Base-by-base conservation (phyloP, 2,329 filamentous ascomycete species). In the Fusarium odoratissimum region DNA sequence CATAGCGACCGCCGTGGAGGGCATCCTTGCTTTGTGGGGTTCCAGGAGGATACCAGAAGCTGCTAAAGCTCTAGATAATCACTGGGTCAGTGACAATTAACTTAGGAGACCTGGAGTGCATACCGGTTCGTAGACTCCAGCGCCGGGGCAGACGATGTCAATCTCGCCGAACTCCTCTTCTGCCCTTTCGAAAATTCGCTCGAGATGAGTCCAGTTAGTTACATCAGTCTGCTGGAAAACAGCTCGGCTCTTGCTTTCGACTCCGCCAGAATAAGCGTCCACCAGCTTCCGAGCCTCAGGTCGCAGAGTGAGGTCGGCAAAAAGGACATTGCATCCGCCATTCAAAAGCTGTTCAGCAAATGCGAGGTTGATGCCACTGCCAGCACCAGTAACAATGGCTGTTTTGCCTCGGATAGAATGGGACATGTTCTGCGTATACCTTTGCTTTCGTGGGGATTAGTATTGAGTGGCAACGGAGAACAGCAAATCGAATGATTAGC, bases 81-180 rank as follows among this genome's bases (percentile, higher is more conserved):
- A n/a, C 10, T 13, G 16, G 0, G 21, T 55, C 28, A 55, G 28
- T 31, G 11, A 4, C 6, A 19, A 4, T 23, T 19, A 6, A 11
- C 11, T 16, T 10, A 4, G 8, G 4, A 30, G 19, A 19, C 17
- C 9, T 7, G 0, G 25, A 42, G 19, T 3, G n/a, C 37, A 21
- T 42, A 42, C 51, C 8, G 37, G 37, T 14, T 55, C 51, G 35
- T 55, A 55, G 19, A 55, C 51, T 19, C 37, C 51, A 19, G 51
- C 28, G 7, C 51, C 51, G 6, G 37, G 51, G 16, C 25, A 42
- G 25, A 55, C 10, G 4, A 55, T 23, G 12, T 55, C 25, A n/a
- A 55, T 31, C 5, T 55, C 51, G 11, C 51, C 51, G 2, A 55
- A 41, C 41, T 41, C 35, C 7, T 19, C 51, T 19, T 55, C 35